Evolutionary conservation across 768 basidiomycete species (phyloP).

Genomic region (Pleurotus citrinopileatus): DNA sequence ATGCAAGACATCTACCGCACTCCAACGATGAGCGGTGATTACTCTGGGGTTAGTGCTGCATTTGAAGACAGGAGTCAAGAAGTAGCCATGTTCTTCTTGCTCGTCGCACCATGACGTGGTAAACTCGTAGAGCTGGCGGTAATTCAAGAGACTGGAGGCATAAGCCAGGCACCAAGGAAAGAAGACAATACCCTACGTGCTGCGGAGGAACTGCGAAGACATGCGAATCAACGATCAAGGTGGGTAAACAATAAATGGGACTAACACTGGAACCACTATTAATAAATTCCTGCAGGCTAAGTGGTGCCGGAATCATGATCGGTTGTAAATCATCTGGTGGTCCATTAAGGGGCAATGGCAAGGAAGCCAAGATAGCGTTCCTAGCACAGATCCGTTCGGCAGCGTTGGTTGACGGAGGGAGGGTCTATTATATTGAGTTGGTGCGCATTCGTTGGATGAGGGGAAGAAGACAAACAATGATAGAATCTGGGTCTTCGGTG

Average conservation of each 20-base stretch:
- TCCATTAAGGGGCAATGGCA: slow-evolving; percentile 62
- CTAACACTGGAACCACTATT: slow-evolving; percentile 51
- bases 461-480: background rate
- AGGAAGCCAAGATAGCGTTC: slow-evolving; percentile 50
- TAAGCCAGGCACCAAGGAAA: background rate
- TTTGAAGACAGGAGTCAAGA: slow-evolving; percentile 70
- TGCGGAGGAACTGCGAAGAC: slow-evolving; percentile 57
- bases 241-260: background rate
- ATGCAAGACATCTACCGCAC: slow-evolving; percentile 55
- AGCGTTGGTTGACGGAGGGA: slow-evolving; percentile 29
- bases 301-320: slow-evolving; percentile 60
- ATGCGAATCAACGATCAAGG: slow-evolving; percentile 1
- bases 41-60: slow-evolving; percentile 79
- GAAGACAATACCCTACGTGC: slow-evolving; percentile 33
- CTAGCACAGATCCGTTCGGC: slow-evolving; percentile 49
- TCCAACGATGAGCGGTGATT: slow-evolving; percentile 75
- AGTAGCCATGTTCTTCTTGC: slow-evolving; percentile 80
- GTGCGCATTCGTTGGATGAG: background rate
- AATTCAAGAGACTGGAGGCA: slow-evolving; percentile 54
- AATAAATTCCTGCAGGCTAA: slow-evolving; percentile 70
- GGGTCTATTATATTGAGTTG: slow-evolving; percentile 6
- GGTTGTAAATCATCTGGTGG: slow-evolving; percentile 69
- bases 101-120: slow-evolving; percentile 81
- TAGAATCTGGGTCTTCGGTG: background rate
- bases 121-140: slow-evolving; percentile 61